Base-by-base conservation (phyloP, 2,329 filamentous ascomycete species). In the Cladosporium sp. region DNA sequence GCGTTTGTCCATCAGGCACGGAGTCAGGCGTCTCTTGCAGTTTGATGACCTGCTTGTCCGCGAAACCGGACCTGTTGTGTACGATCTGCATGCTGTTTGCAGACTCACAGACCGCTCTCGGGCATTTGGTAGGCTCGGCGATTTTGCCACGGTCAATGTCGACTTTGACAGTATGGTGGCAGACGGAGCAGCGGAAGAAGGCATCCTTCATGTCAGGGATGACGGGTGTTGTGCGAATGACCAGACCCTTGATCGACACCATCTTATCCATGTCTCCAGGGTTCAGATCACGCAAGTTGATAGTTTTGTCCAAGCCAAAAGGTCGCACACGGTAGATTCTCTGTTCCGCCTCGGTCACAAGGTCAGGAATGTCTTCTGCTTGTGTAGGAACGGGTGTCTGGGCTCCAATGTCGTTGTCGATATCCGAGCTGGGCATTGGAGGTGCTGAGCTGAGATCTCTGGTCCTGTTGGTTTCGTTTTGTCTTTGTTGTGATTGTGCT, bases 161-260 rank as follows among this genome's bases (percentile, higher is more conserved):
- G 57, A 97, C 91, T 63, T 89, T 90, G 61, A 96, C 85, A 3
- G 90, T 93, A 75, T 97, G 91, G 69, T 92, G 91, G 76, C 94
- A 99, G 25, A 93, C 85, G 60, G 91, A 90, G 77, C 94, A 99
- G 63, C 90, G 89, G 84, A 99, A 99, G 77, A 96, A 97, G 0
- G 94, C 94, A 72, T 96, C 90, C 76, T 95, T 97, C 95, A 99
- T 99, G 69, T 99, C 94, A 0, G 94, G 94, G 64, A 99, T 97
- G 64, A 99, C 90, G 0, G 94, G 92, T 0, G 94, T 97, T 3
- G 94, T 89, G 62, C 94, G 87, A 69, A 99, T 99, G 61, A 99
- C 94, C 15, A 99, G 82, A 47, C 94, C 94, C 76, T 97, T 99
- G 75, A 99, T 88, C 65, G 88, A 90, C 65, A 99, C 88, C 64